Evolutionary conservation across 1,284 basidiomycete species (phyloP), one percentile per base, ranked within the genome.

Genomic region (Baeospora myosura): DNA sequence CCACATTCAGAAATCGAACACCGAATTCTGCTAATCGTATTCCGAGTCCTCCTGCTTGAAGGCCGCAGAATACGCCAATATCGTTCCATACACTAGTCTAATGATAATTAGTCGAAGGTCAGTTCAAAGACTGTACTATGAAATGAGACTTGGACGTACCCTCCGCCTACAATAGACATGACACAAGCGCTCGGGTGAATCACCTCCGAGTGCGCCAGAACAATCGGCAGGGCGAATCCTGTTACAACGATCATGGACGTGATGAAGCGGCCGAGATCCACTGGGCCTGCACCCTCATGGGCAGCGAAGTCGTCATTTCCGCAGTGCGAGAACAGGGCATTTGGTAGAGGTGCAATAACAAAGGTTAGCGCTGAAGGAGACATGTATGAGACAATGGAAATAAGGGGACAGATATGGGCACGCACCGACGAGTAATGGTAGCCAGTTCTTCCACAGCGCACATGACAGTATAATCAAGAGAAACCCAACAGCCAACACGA

Each of bases 381-480:
- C 18, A 40, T 38, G 40, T 39, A 43, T 21, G 23, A 28, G 17
- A 16, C 34, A 36, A 30, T 29, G 37, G 22, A 14, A 30, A 33
- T 26, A 10, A 33, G 32, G 29, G 18, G 17, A 22, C 14, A 25
- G 7, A n/a, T 7, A 17, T 21, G 30, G 20, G 16, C n/a, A 76
- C 91, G 59, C 55, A 96, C 95, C 95, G 52, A 98, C 95, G 51
- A 98, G 77, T 38, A 98, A 71, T 34, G 96, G 96, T 11, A 98
- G 72, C 96, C 96, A 99, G 64, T 99, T 98, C 25, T 79, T 67
- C 85, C 88, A 98, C 28, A 98, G 70, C 18, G 96, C 95, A 61
- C 96, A 98, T 1, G 91, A 94, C 22, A 99, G 83, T 62, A 99
- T 99, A 60, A 98, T 90, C 57, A 98, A 80, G 44, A 98, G 70